Evolutionary conservation across 176 grass and related monocot species (phyloP).

Genomic region (Dactylis glomerata): DNA sequence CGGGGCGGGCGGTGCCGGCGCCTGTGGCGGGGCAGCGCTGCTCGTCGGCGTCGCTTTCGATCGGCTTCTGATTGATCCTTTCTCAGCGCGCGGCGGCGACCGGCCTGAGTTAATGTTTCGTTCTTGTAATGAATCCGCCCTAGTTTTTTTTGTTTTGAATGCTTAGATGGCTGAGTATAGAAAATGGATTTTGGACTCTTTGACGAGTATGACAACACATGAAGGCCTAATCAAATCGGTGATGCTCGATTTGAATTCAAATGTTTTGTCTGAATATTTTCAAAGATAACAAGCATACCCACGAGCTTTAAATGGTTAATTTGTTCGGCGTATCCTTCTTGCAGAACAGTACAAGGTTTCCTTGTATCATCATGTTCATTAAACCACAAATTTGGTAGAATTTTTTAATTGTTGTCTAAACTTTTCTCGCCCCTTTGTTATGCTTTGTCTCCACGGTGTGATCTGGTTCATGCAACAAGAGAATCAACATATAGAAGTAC

Average conservation of each 20-base stretch:
- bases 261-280: no score
- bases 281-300: no score
- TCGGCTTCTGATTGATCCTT: constrained; percentile 9
- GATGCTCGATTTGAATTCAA: no score
- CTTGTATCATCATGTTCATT: background rate
- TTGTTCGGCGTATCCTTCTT: background rate
- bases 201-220: no score
- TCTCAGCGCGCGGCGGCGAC: background rate
- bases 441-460: background rate
- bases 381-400: background rate
- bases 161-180: no score
- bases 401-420: background rate
- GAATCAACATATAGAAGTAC: no score
- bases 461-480: no score
- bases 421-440: background rate
- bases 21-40: background rate
- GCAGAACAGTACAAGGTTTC: background rate
- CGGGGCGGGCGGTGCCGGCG: background rate
- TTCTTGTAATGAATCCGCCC: background rate
- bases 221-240: no score
- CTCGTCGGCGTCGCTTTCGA: background rate
- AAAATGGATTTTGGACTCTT: background rate
- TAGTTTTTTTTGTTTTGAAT: background rate
- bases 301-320: no score
- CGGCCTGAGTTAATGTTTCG: background rate